These are phyloP conservation scores for Spathaspora boniae DNA, from an alignment of 805 yeast genomes.

Conservation along the genomic window DNA sequence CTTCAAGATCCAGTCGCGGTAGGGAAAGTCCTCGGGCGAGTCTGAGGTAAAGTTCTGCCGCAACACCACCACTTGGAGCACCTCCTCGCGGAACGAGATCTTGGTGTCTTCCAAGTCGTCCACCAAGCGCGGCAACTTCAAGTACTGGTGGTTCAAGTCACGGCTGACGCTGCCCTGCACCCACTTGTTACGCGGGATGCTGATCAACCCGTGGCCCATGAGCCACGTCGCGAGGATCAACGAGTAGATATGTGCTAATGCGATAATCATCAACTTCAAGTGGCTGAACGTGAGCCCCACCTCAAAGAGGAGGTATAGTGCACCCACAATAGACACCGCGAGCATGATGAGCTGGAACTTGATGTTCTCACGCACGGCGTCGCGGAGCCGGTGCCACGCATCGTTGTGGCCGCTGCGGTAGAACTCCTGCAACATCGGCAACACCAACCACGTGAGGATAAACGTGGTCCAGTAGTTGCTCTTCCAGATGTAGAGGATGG, in stretches of 20 bases:
- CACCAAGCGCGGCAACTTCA: conserved; percentile 52
- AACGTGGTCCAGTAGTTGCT: conserved; percentile 79
- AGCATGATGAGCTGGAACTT: conserved; percentile 60
- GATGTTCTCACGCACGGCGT: conserved; percentile 55
- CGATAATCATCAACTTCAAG: conserved; percentile 66
- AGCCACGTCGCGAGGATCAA: conserved; percentile 74
- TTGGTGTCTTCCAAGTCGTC: conserved; percentile 64
- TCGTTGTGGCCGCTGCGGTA: conserved; percentile 66
- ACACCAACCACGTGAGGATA: conserved; percentile 68
- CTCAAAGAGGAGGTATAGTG: conserved; percentile 54
- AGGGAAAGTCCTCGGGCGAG: conserved; percentile 31
- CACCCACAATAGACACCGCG: conserved; percentile 48
- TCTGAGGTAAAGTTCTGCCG: conserved; percentile 39
- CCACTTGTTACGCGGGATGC: conserved; percentile 55
- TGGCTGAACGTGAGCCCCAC: conserved; percentile 50
- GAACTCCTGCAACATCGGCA: conserved; percentile 73
- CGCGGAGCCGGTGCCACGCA: conserved; percentile 43
- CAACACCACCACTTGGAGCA: conserved; percentile 54
- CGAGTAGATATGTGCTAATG: conserved; percentile 74
- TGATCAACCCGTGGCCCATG: conserved; percentile 77
- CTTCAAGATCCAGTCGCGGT: conserved; percentile 63
- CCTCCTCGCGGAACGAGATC: conserved; percentile 59
- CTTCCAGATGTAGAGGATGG: conserved; percentile 64
- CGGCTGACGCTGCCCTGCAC: conserved; percentile 27
- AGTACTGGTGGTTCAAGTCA: conserved; percentile 39